Evolutionary conservation across 345 rosid species (phyloP).

Genomic region (Melaleuca quinquenervia): DNA sequence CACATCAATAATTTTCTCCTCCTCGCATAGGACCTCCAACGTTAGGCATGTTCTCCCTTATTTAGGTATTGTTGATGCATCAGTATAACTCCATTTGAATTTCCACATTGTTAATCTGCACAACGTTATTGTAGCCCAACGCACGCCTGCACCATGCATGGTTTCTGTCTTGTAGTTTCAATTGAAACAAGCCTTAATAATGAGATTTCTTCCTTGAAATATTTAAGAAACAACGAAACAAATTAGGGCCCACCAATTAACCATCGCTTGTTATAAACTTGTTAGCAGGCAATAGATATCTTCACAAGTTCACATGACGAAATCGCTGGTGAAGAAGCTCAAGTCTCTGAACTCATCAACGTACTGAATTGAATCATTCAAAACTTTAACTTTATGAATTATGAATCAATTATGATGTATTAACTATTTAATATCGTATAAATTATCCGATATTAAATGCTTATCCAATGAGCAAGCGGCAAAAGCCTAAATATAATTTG

Average conservation of each 20-base stretch:
- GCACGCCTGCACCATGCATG: not conserved
- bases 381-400: not conserved
- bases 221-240: not conserved
- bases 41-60: not conserved
- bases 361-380: not conserved
- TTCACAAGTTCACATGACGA: not conserved
- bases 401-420: no score
- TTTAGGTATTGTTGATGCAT: not conserved
- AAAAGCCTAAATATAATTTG: not conserved
- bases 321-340: not conserved
- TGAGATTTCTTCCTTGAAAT: not conserved
- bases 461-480: not conserved
- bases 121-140: not conserved
- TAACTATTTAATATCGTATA: fast-evolving
- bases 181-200: not conserved
- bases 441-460: not conserved
- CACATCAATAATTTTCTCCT: not conserved
- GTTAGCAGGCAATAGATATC: not conserved
- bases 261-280: not conserved
- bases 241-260: not conserved
- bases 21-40: not conserved
- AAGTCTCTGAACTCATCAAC: not conserved
- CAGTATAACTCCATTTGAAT: not conserved
- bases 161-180: not conserved
- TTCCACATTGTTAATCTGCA: not conserved